Base-by-base conservation (phyloP, 2,329 filamentous ascomycete species). In the Apiospora marii region DNA sequence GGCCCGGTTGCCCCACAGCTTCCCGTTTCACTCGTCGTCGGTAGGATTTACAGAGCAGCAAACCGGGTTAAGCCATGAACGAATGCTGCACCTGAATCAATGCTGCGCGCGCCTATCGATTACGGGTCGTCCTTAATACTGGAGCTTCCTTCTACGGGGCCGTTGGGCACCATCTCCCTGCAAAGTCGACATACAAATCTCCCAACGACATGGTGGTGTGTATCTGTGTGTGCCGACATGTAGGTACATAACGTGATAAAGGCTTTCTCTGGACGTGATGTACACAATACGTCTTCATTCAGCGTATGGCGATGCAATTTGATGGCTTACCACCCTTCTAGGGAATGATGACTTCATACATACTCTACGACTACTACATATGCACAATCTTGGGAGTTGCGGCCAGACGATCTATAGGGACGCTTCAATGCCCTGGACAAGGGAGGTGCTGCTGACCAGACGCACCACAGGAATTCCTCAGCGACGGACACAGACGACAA, bases 21-120 rank as follows among this genome's bases (percentile, higher is more conserved):
- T 41, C 41, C 22, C 22, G 58, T 64, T 64, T 64, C 58, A 64
- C 58, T 64, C 58, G 58, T 64, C 34, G 58, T 64, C 34, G 3
- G 34, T 64, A 64, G 58, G 34, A 41, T 34, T 41, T 41, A 34
- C 16, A 61, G 30, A n/a, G 53, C 27, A 58, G 51, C 16, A 30
- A 58, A 19, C 27, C 51, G 27, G 51, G 27, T 58, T 58, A 10
- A 13, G 27, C 14, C 51, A 61, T 61, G 53, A 19, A 10, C 22
- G 53, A 37, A 10, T 37, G 53, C 22, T 64, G 58, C 34, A 37
- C 34, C 58, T 41, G 58, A 64, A 41, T 41, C 34, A 64, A 64
- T n/a, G 58, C 34, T 41, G 58, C 19, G 58, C 58, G 58, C 58
- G 58, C 58, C 58, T 41, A 24, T 37, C 34, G 34, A n/a, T 22